These are phyloP conservation scores for Eucalyptus polyanthemos DNA, from an alignment of 345 rosid genomes.

Conservation along the genomic window DNA sequence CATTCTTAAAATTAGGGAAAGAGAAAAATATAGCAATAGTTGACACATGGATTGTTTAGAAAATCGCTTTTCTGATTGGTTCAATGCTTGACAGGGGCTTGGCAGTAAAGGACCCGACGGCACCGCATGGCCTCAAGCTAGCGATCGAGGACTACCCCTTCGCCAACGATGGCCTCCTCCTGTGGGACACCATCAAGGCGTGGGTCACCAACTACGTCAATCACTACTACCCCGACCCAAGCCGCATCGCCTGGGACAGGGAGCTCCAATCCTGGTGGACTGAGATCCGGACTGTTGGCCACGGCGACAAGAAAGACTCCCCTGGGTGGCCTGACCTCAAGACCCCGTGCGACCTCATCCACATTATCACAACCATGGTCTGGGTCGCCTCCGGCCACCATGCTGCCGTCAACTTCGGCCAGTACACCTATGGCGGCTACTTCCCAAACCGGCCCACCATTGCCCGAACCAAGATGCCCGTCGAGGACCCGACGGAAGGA, in stretches of 20 bases:
- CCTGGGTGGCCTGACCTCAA: conserved; percentile 36
- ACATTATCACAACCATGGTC: conserved; percentile 17
- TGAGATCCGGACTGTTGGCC: conserved; percentile 35
- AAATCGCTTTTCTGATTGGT: neutral
- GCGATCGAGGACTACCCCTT: conserved; percentile 46
- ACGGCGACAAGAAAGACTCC: conserved; percentile 32
- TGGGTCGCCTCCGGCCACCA: conserved; percentile 45
- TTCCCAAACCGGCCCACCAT: conserved; percentile 38
- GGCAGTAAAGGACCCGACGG: conserved; percentile 31
- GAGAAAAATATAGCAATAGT: neutral
- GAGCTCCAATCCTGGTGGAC: conserved; percentile 62
- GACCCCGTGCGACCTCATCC: conserved; percentile 13
- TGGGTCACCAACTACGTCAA: conserved; percentile 36
- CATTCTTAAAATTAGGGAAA: no score
- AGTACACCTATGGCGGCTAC: conserved; percentile 32
- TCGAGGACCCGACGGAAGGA: conserved; percentile 11
- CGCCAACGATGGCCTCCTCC: conserved; percentile 39
- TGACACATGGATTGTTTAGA: no score
- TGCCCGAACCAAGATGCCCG: conserved; percentile 26
- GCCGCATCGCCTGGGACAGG: conserved; percentile 6
- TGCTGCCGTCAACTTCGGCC: conserved; percentile 45
- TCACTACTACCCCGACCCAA: conserved; percentile 28
- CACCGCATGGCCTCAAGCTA: conserved; percentile 38
- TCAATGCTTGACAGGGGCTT: conserved; percentile 17
- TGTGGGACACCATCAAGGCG: conserved; percentile 28